Evolutionary conservation across 768 basidiomycete genomes (phyloP).

Genomic region (Podaxis carcinomalis): DNA sequence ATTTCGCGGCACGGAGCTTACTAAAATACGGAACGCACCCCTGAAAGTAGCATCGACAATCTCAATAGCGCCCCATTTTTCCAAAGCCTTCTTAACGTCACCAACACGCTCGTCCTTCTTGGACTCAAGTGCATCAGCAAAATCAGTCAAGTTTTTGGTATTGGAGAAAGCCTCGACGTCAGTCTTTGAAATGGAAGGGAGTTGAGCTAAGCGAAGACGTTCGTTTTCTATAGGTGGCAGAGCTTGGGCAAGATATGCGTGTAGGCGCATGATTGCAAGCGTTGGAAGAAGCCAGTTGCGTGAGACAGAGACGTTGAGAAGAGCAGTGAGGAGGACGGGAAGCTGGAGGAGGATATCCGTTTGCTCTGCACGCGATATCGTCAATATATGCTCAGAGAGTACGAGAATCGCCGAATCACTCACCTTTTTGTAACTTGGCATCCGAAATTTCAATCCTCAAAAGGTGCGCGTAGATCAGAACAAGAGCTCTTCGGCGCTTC

Average conservation of each 20-base stretch:
- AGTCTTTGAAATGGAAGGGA: slow-evolving; percentile 64
- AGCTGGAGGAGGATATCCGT: slow-evolving; percentile 62
- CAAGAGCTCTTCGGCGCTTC: slow-evolving; percentile 50
- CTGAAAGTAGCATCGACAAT: slow-evolving; percentile 82
- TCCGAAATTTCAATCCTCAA: slow-evolving; percentile 59
- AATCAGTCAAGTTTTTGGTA: slow-evolving; percentile 37
- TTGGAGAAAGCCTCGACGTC: slow-evolving; percentile 37
- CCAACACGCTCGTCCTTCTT: slow-evolving; percentile 42
- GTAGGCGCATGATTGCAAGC: slow-evolving; percentile 74
- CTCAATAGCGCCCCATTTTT: slow-evolving; percentile 72
- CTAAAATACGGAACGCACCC: slow-evolving; percentile 42
- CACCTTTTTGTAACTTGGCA: slow-evolving; percentile 59
- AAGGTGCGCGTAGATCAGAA: slow-evolving; percentile 83
- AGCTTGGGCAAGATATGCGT: slow-evolving; percentile 83
- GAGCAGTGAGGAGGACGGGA: slow-evolving; percentile 69
- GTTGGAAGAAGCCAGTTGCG: slow-evolving; percentile 89
- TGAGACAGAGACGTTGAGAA: slow-evolving; percentile 77
- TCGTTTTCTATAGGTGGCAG: slow-evolving; percentile 53
- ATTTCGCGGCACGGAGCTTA: neutral
- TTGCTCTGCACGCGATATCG: slow-evolving; percentile 54
- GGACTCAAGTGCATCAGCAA: slow-evolving; percentile 46
- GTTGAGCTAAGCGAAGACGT: slow-evolving; percentile 55
- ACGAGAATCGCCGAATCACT: slow-evolving; percentile 17
- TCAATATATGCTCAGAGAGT: neutral
- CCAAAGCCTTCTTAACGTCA: slow-evolving; percentile 61